Evolutionary conservation across 2,329 filamentous ascomycete species (phyloP).

Genomic region (Stemphylium lycopersici): DNA sequence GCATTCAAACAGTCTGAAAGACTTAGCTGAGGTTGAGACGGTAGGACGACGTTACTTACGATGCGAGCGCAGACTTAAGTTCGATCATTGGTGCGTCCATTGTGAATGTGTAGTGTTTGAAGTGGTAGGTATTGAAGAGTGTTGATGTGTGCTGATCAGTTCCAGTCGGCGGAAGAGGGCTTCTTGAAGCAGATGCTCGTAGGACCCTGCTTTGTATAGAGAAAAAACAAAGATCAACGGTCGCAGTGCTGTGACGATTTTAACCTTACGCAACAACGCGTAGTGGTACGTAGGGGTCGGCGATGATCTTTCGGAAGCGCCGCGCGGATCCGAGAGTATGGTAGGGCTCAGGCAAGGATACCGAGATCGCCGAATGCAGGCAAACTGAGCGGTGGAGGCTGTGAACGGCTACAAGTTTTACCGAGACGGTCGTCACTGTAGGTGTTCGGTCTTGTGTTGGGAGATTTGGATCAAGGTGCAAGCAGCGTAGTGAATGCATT

Average conservation of each 20-base stretch:
- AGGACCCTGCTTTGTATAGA: constrained; percentile 16
- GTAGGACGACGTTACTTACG: constrained; percentile 46
- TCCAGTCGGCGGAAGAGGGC: constrained; percentile 1
- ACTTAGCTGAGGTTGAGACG: constrained; percentile 32
- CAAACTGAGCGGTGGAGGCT: constrained; percentile 6
- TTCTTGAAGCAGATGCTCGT: constrained; percentile 18
- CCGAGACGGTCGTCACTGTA: constrained; percentile 3
- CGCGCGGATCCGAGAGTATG: constrained; percentile 19
- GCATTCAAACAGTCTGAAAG: constrained; percentile 45
- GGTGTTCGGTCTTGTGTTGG: background rate
- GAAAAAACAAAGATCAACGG: constrained; percentile 12
- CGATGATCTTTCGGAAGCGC: constrained; percentile 15
- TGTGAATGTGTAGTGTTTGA: constrained; percentile 19
- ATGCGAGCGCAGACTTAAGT: constrained; percentile 55
- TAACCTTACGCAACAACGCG: constrained; percentile 18
- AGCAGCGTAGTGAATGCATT: constrained; percentile 3
- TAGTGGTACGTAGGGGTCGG: constrained; percentile 27
- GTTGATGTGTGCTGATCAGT: background rate
- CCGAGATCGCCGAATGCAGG: constrained; percentile 14
- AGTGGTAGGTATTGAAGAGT: background rate
- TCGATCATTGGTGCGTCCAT: constrained; percentile 52
- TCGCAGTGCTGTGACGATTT: constrained; percentile 16
- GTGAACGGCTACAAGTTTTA: background rate
- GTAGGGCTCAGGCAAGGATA: constrained; percentile 25
- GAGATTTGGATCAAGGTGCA: constrained; percentile 4